Base-by-base conservation (phyloP, 345 rosid genomes). In the Eutrema yunnanense region DNA sequence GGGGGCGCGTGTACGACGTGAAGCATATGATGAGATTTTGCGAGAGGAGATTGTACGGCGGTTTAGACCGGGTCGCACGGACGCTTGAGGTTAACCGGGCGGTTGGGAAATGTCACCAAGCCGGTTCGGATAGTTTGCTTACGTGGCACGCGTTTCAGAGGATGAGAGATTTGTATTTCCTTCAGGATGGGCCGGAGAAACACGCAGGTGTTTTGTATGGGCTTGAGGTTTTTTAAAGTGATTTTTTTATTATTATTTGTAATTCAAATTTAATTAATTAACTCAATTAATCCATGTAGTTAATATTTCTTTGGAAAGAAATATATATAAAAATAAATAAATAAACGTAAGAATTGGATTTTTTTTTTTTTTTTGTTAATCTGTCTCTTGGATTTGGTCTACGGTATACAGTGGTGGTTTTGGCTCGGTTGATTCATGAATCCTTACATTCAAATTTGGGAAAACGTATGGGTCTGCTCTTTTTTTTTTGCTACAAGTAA, bases 71-170 rank as follows among this genome's bases (percentile, higher is more conserved):
- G 78, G 87, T 88, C 0, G 90, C 92, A 0, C 68, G 65, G 77
- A 65, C 80, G 3, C 74, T 92, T 57, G 86, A 83, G 1, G 82
- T 90, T 56, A 80, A 82, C 76, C 87, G 98, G 74, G 86, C 54
- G 43, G 85, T 85, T 2, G 98, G 98, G 55, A 90, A 88, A 75
- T 90, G 94, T 67, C 98, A 90, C 61, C 98, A 92, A 64, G 98
- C 96, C 62, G 96, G 96, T 30, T 92, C 98, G 3, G 98, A 92
- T 80, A 90, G 92, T 33, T 62, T 92, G 85, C 81, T 92, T 81
- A 90, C 98, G 57, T 84, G 91, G 86, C 95, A 90, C n/a, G 89
- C 91, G 12, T 92, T 85, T 78, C 80, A 81, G 73, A 90, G 77
- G 79, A 88, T 92, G 65, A 84, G 86, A 60, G 95, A 88, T 41